Evolutionary conservation across 805 yeast species (phyloP).

Genomic region (Sporopachydermia lactativora): DNA sequence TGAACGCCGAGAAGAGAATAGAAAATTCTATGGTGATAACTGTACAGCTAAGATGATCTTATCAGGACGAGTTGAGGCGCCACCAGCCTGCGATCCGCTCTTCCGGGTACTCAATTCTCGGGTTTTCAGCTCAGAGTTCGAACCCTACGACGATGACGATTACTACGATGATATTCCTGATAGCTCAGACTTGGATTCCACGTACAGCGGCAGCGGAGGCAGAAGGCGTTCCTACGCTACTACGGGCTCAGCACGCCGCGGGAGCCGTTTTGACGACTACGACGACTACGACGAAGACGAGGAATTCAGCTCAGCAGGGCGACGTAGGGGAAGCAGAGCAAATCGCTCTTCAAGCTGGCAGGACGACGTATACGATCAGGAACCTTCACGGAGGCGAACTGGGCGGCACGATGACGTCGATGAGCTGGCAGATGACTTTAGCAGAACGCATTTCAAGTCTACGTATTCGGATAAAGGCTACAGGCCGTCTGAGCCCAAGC

Average conservation of each 20-base stretch:
- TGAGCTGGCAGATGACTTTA: slow-evolving; percentile 25
- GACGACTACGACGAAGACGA: slow-evolving; percentile 23
- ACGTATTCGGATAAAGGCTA: slow-evolving; percentile 19
- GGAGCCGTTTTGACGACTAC: slow-evolving; percentile 13
- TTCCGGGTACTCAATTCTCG: slow-evolving; percentile 77
- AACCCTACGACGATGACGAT: slow-evolving; percentile 38
- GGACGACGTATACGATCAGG: slow-evolving; percentile 65
- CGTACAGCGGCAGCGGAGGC: slow-evolving; percentile 18
- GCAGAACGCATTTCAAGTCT: slow-evolving; percentile 26
- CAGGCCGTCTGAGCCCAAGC: not conserved
- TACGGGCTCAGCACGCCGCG: slow-evolving; percentile 10
- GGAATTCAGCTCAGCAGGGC: slow-evolving; percentile 22
- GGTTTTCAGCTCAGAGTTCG: slow-evolving; percentile 43
- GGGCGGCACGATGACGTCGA: slow-evolving; percentile 18
- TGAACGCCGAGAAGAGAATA: slow-evolving; percentile 95
- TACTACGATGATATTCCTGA: slow-evolving; percentile 69
- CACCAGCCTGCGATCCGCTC: slow-evolving; percentile 79
- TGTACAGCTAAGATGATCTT: slow-evolving; percentile 82
- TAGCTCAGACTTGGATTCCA: slow-evolving; percentile 43
- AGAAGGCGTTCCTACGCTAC: slow-evolving; percentile 7
- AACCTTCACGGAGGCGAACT: slow-evolving; percentile 17
- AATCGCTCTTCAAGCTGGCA: slow-evolving; percentile 51
- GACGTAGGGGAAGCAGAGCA: slow-evolving; percentile 9
- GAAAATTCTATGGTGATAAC: slow-evolving; percentile 81
- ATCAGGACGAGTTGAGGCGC: slow-evolving; percentile 81